phyloP scores from a whole-genome alignment of 257 asterid genomes.

The Leonotis leonurus region DNA sequence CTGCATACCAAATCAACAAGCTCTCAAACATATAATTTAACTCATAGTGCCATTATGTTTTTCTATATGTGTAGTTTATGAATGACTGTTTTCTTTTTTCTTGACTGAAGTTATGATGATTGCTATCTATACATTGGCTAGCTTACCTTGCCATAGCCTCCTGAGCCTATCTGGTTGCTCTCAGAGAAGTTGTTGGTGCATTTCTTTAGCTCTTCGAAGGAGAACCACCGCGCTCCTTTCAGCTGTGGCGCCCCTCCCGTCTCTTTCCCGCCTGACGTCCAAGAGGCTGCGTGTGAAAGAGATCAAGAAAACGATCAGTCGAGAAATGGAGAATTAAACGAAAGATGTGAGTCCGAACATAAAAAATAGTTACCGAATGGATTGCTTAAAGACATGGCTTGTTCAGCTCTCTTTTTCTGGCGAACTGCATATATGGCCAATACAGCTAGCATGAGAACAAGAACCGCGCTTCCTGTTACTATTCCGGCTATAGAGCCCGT shows the following conservation, averaged over 20 bases:
- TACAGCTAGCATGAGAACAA: constrained; percentile 51
- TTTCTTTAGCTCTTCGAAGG: constrained; percentile 85
- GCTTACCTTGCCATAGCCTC: constrained; percentile 93
- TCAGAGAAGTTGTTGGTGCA: constrained; percentile 67
- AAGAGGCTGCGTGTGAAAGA: constrained; percentile 43
- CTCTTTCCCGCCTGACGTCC: constrained; percentile 75
- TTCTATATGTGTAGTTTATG: neutral
- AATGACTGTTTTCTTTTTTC: neutral
- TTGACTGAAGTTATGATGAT: no score
- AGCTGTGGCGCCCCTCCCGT: constrained; percentile 93
- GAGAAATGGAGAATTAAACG: neutral
- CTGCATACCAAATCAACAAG: constrained; percentile 26
- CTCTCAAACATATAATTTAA: no score
- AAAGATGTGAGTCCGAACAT: neutral
- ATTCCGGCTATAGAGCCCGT: constrained; percentile 48
- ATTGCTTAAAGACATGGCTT: constrained; percentile 60
- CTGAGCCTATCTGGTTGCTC: constrained; percentile 79
- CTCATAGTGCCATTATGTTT: no score
- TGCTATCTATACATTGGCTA: neutral
- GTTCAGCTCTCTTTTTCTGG: constrained; percentile 80
- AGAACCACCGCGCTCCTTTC: constrained; percentile 94
- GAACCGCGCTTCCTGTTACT: constrained; percentile 45
- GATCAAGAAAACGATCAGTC: constrained; percentile 7
- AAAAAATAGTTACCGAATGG: constrained; percentile 57
- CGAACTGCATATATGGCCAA: constrained; percentile 59